phyloP scores from a whole-genome alignment of 345 rosid genomes.

The Eucalyptus brandiana region DNA sequence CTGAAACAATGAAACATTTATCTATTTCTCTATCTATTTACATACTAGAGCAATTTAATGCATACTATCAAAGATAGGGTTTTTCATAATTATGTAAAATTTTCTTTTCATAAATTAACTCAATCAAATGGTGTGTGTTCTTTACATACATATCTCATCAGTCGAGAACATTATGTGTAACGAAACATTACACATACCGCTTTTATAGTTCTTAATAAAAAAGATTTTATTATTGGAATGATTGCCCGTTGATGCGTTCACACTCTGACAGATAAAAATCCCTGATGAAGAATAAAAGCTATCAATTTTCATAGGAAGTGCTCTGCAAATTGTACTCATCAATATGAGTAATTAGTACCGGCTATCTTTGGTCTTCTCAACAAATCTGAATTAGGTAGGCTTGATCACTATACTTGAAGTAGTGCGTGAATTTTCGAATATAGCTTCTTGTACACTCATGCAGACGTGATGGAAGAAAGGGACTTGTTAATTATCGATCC shows the following conservation, averaged over 20 bases:
- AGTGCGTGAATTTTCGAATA: neutral
- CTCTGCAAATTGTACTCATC: neutral
- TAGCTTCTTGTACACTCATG: neutral
- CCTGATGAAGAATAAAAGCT: neutral
- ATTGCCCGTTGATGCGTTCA: neutral
- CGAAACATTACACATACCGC: neutral
- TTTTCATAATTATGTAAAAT: neutral
- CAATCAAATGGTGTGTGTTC: neutral
- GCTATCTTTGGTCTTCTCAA: neutral
- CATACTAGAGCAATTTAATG: neutral
- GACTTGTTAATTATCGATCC: neutral
- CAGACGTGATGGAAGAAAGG: neutral
- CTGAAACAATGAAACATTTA: neutral
- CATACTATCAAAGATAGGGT: neutral
- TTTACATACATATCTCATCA: neutral
- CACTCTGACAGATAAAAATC: neutral
- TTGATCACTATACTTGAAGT: neutral
- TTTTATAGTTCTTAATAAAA: neutral
- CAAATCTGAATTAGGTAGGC: neutral
- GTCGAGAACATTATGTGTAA: neutral
- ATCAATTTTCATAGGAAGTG: neutral
- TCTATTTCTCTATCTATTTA: neutral
- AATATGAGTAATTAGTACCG: neutral
- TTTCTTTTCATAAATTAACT: neutral
- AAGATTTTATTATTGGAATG: neutral